phyloP scores from a whole-genome alignment of 805 yeast genomes.

The Soucietia sequanensis region DNA sequence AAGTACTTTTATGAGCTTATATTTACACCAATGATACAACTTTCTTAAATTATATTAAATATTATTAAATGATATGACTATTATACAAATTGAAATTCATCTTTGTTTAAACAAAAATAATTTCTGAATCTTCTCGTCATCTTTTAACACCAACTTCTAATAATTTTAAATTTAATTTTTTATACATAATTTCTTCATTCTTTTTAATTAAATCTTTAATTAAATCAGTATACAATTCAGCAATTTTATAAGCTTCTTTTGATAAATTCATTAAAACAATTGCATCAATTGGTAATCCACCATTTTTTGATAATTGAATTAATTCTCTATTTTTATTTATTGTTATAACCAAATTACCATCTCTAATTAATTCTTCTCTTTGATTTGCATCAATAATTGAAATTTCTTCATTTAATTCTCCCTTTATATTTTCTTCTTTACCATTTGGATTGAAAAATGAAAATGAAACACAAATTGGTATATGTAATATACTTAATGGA shows the following conservation, averaged over 20 bases:
- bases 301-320: constrained; percentile 87
- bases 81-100: not conserved
- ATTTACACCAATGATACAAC: too few relatives aligned
- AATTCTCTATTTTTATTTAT: constrained; percentile 87
- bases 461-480: constrained; percentile 87
- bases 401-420: constrained; percentile 58
- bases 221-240: constrained; percentile 60
- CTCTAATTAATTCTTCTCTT: constrained; percentile 73
- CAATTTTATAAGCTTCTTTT: constrained; percentile 61
- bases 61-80: not conserved
- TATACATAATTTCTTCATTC: constrained; percentile 52
- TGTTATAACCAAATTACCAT: constrained; percentile 81
- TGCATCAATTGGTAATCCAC: constrained; percentile 84
- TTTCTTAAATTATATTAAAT: too few relatives aligned
- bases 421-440: constrained; percentile 68
- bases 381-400: constrained; percentile 72
- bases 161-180: constrained; percentile 24
- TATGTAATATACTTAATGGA: constrained; percentile 78
- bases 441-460: constrained; percentile 74
- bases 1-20: too few relatives aligned
- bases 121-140: too few relatives aligned
- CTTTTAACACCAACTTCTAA: constrained; percentile 38
- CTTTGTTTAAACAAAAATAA: not conserved
- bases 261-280: constrained; percentile 64
- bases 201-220: constrained; percentile 55